Percentiles rank a stretch among this genome's conserved stretches.
Conservation (phyloP, 345 rosid genomes). For the Trapa incisa region DNA sequence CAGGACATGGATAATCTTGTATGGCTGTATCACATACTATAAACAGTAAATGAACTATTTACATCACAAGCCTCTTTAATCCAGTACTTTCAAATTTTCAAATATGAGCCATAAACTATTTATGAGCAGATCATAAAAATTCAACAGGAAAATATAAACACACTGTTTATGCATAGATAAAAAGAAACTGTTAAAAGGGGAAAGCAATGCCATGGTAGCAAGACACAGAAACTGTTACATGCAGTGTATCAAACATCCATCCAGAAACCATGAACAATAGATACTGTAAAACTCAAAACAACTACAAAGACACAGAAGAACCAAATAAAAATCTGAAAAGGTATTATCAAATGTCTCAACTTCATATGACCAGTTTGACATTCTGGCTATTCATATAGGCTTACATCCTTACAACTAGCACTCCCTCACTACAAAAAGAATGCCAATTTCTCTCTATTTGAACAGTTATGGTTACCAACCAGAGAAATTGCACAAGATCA, state of each 20-base stretch:
- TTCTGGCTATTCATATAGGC: too few species aligned
- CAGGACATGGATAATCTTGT: neutral
- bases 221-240: neutral
- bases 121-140: neutral
- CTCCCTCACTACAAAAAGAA: too few species aligned
- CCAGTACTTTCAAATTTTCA: neutral
- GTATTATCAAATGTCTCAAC: neutral
- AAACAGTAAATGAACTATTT: neutral
- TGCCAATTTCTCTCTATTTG: too few species aligned
- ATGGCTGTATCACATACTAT: neutral
- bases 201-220: neutral
- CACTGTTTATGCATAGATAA: neutral
- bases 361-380: neutral
- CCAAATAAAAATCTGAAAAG: neutral
- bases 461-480: neutral
- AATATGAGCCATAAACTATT: neutral
- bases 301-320: neutral
- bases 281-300: neutral
- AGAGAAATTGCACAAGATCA: neutral
- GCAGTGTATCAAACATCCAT: neutral
- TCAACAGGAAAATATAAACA: neutral
- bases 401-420: too few species aligned
- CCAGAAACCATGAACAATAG: neutral
- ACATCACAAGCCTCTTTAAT: neutral
- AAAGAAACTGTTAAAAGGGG: neutral